Evolutionary conservation across 2,329 filamentous ascomycete genomes (phyloP), one percentile per base, ranked within the genome.

Genomic region (Sordariomycetes sp.): DNA sequence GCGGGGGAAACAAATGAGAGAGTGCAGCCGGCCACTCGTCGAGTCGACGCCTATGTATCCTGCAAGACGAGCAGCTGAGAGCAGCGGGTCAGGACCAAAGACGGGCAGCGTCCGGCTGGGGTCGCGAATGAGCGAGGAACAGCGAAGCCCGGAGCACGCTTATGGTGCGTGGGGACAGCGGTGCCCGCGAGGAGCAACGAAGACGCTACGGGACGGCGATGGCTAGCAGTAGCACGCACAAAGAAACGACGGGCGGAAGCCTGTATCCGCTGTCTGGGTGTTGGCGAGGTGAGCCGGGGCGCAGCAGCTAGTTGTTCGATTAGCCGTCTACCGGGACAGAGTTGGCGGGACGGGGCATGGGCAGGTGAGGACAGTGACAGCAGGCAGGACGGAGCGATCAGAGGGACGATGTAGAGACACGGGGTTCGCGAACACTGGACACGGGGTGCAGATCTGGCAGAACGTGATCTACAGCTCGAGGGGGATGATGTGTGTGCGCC

Each of bases 61-160:
- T 57, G 55, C 55, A 57, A 34, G 28, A 57, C 25, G 55, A 46
- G 46, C 43, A 57, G 46, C 20, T 52, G 48, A 8, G 54, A 25
- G 46, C 48, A 52, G 55, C 46, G 35, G 32, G 46, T 40, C 10
- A 37, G 25, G 35, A 40, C 32, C 55, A 52, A 46, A 52, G 55
- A 40, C 40, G 37, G 20, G 55, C 55, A 20, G 46, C 20, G 24
- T 28, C 34, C 32, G 20, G 48, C 46, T 16, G n/a, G 22, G 46
- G 46, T 57, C n/a, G 46, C 55, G 32, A 57, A 57, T 57, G n/a
- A 52, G 46, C 22, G 34, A 37, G 46, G 50, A 57, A 52, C 55
- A 57, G 55, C 55, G 46, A 57, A 52, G 35, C 28, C 48, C 55
- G 20, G 24, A 28, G 55, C 50, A 57, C 22, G 46, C 28, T 18